These are phyloP conservation scores for Talaromyces sp. DNA, from an alignment of 2,329 filamentous ascomycete species.

Conservation along the genomic window DNA sequence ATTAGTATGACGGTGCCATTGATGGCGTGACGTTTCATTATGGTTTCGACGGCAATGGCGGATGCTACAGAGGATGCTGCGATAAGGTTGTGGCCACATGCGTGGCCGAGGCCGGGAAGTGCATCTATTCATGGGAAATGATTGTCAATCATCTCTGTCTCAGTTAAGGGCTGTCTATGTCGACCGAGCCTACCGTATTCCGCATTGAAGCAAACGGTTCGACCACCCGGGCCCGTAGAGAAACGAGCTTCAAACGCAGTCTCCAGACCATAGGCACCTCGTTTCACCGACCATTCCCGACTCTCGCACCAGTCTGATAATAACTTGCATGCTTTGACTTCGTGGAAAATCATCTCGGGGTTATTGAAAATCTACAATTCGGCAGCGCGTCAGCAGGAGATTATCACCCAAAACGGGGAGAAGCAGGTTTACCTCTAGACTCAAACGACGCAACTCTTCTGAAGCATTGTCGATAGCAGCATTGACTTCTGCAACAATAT, in stretches of 20 bases:
- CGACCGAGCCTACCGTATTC: slow-evolving; percentile 27
- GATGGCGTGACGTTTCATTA: slow-evolving; percentile 19
- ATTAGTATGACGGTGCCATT: slow-evolving; percentile 25
- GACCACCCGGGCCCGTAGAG: slow-evolving; percentile 35
- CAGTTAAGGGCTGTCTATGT: not conserved
- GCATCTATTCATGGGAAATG: slow-evolving; percentile 19
- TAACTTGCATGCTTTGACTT: slow-evolving; percentile 46
- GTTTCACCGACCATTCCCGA: slow-evolving; percentile 41
- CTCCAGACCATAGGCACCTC: slow-evolving; percentile 44
- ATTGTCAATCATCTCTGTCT: not conserved
- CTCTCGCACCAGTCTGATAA: slow-evolving; percentile 39
- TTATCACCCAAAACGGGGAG: not conserved
- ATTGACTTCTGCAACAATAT: too few species aligned
- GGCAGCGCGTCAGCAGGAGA: too few species aligned
- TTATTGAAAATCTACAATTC: slow-evolving; percentile 28
- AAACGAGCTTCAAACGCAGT: slow-evolving; percentile 45
- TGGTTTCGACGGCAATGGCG: slow-evolving; percentile 25
- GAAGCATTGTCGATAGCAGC: not conserved
- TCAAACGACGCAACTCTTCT: not conserved
- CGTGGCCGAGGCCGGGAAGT: slow-evolving; percentile 29
- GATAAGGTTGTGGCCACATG: slow-evolving; percentile 31
- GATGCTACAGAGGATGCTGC: slow-evolving; percentile 27
- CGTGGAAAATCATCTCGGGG: slow-evolving; percentile 48
- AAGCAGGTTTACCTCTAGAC: not conserved
- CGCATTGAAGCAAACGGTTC: slow-evolving; percentile 26